These are phyloP conservation scores for Rauvolfia tetraphylla DNA, from an alignment of 257 asterid species.

Conservation along the genomic window DNA sequence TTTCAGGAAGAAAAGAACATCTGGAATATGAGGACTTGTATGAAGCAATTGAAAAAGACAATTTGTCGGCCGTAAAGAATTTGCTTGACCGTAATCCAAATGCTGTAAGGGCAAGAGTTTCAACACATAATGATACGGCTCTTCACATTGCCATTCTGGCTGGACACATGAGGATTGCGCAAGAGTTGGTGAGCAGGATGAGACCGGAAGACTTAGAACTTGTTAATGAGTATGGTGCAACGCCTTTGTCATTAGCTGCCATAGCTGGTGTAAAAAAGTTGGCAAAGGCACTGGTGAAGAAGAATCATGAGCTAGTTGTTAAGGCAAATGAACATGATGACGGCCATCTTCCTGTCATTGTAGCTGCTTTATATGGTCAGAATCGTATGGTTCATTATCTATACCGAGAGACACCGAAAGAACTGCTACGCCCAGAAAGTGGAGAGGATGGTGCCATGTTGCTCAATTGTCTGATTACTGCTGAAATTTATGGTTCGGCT, in stretches of 20 bases:
- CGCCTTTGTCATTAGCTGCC: constrained; percentile 37
- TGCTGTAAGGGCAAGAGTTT: constrained; percentile 28
- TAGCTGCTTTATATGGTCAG: constrained; percentile 39
- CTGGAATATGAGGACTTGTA: constrained; percentile 20
- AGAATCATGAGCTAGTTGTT: constrained; percentile 23
- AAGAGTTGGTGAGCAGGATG: constrained; percentile 23
- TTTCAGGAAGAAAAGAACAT: constrained; percentile 26
- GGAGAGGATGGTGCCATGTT: constrained; percentile 32
- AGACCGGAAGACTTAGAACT: constrained; percentile 25
- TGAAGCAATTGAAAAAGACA: constrained; percentile 26
- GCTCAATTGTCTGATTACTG: constrained; percentile 42
- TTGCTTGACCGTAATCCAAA: neutral
- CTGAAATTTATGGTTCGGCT: constrained; percentile 35
- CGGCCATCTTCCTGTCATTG: constrained; percentile 49
- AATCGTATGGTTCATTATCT: constrained; percentile 33
- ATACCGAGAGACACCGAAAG: constrained; percentile 27
- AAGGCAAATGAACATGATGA: constrained; percentile 31
- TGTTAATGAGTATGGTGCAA: constrained; percentile 34
- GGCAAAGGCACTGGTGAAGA: constrained; percentile 27
- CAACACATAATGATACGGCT: constrained; percentile 38
- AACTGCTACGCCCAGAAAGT: constrained; percentile 23
- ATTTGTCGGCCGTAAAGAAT: constrained; percentile 2
- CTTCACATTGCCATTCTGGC: constrained; percentile 38
- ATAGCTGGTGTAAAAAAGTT: constrained; percentile 27
- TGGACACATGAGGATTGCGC: constrained; percentile 32